Evolutionary conservation across 1,284 basidiomycete genomes (phyloP), one percentile per base, ranked within the genome.

Genomic region (Puccinia horiana): DNA sequence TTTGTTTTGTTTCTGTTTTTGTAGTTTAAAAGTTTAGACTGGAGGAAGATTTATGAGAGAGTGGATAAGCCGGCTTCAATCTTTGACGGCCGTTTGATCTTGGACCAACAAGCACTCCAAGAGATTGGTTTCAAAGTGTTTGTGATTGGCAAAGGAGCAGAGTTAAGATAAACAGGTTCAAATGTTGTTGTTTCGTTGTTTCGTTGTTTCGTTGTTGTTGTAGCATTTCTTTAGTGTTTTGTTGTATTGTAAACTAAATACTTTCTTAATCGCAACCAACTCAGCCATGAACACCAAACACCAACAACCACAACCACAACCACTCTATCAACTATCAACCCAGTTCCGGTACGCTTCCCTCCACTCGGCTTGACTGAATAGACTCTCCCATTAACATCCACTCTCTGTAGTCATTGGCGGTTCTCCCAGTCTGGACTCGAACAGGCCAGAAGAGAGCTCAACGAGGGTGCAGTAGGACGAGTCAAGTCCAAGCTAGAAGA

Each of bases 1-100:
- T 29, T 63, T n/a, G n/a, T n/a, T 40, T 35, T 76, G 6, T 29
- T 76, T 49, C 42, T 18, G 16, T 23, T 52, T 20, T 95, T 95
- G 94, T 93, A 98, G 88, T 99, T 99, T 90, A 90, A 91, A 86
- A 90, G 92, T 61, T 93, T 98, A 84, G 92, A 97, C 88, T 99
- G 96, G 96, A 87, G 90, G 85, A 88, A 88, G 73, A 92, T 98
- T 63, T 97, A 98, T 89, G 87, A 89, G 83, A 89, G 90, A 85
- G 98, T 98, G 94, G 93, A 93, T 87, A 98, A 98, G 90, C 96
- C 96, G 18, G 87, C 87, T 4, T 86, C 87, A 54, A 84, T 88
- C 16, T 98, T 98, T 86, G 96, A 99, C 86, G 95, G 95, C 3
- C 90, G 95, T 56, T 89, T 94, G 83, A 89, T 98, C 85, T 90